phyloP scores from a whole-genome alignment of 768 basidiomycete genomes.

The Pisolithus microcarpus region DNA sequence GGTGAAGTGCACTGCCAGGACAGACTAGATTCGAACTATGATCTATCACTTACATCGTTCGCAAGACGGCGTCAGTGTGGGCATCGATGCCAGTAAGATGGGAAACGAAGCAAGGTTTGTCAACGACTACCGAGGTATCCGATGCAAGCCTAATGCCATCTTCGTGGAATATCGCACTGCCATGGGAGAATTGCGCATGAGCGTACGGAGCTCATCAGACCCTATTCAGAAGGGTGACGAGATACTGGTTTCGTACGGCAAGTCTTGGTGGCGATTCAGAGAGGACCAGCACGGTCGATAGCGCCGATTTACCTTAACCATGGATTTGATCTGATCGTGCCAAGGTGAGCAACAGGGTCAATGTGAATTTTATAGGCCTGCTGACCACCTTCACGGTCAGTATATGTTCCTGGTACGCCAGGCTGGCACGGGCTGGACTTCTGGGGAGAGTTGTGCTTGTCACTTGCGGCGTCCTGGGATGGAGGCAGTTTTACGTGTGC shows the following conservation, averaged over 20 bases:
- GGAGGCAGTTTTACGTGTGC: constrained; percentile 8
- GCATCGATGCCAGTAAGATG: constrained; percentile 64
- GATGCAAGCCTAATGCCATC: constrained; percentile 56
- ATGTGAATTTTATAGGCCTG: background rate
- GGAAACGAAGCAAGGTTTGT: constrained; percentile 88
- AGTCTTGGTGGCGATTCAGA: constrained; percentile 70
- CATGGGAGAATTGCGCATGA: constrained; percentile 65
- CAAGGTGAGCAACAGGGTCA: constrained; percentile 4
- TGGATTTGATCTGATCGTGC: background rate
- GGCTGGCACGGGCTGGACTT: background rate
- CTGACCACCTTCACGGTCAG: constrained; percentile 5
- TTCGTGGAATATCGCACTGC: constrained; percentile 52
- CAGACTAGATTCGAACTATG: constrained; percentile 74
- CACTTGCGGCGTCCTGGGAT: background rate
- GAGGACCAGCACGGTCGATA: background rate
- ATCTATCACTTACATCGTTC: constrained; percentile 71
- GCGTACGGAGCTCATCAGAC: constrained; percentile 58
- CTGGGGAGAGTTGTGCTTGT: background rate
- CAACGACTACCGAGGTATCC: constrained; percentile 86
- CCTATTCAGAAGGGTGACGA: constrained; percentile 75
- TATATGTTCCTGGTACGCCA: background rate
- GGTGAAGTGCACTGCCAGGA: constrained; percentile 81
- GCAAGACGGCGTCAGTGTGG: constrained; percentile 53
- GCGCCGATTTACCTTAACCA: background rate
- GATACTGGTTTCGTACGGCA: constrained; percentile 84